Evolutionary conservation across 202 grass and related monocot genomes (phyloP), one percentile per base, ranked within the genome.

Genomic region (Schoenoplectus tabernaemontani): DNA sequence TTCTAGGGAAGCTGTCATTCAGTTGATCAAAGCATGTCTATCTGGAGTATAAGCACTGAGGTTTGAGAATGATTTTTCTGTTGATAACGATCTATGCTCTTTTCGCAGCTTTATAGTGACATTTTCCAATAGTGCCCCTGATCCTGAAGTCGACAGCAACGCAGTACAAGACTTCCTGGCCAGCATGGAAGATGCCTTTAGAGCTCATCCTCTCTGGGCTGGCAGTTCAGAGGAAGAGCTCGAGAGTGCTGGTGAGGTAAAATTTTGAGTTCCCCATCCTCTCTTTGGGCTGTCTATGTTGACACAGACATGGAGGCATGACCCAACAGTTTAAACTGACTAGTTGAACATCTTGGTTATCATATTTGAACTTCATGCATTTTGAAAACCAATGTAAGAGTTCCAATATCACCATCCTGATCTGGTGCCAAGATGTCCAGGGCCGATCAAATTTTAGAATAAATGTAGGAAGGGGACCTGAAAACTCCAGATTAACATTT

Each of bases 221-320:
- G 91, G 89, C 36, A 89, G 95, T 89, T 98, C 95, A 66, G 89
- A 98, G 72, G 95, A 98, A 89, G 95, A 98, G 81, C 88, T 95
- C 39, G 95, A 98, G 81, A 92, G 91, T 86, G 91, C 91, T n/a
- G 91, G 91, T 79, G 95, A 98, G 91, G 95, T 98, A n/a, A 92
- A 78, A 78, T 60, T 15, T 63, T 47, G 43, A 48, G 30, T 53
- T 54, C 46, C 43, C 19, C 46, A n/a, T 74, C 70, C 70, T 74
- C n/a, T n/a, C n/a, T n/a, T n/a, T n/a, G n/a, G n/a, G n/a, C n/a
- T n/a, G n/a, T n/a, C n/a, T n/a, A n/a, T n/a, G n/a, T n/a, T n/a
- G n/a, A n/a, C n/a, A n/a, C n/a, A n/a, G n/a, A n/a, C n/a, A n/a
- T n/a, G 13, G 19, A 44, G 38, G 19, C 65, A 12, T 32, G 4